phyloP scores from a whole-genome alignment of 495 filamentous ascomycete species.

The Hapsidospora chrysogenum region DNA sequence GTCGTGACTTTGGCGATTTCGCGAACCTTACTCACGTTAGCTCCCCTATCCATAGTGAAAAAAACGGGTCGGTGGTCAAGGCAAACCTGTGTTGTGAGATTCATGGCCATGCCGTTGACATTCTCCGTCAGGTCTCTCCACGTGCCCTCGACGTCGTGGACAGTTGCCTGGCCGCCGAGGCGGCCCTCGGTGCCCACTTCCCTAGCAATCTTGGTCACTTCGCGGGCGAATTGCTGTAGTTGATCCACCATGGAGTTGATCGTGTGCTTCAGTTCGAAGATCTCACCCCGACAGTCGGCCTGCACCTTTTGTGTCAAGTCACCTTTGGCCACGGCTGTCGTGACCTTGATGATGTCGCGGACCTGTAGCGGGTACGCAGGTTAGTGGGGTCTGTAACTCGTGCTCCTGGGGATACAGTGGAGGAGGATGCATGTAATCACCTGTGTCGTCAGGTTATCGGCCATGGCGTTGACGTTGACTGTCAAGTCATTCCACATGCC shows the following conservation, averaged over 20 bases:
- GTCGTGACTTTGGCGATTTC: conserved; percentile 97
- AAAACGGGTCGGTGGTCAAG: no score
- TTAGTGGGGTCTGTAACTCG: no score
- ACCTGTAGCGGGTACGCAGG: no score
- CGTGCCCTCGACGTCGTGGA: conserved; percentile 94
- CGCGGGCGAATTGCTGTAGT: conserved; percentile 84
- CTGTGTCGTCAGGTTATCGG: conserved; percentile 90
- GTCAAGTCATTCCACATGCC: conserved; percentile 92
- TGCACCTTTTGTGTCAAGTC: conserved; percentile 96
- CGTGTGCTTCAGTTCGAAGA: conserved; percentile 82
- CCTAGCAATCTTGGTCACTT: conserved; percentile 92
- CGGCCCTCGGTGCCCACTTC: conserved; percentile 94
- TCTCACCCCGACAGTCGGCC: conserved; percentile 91
- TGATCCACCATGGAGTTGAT: conserved; percentile 99
- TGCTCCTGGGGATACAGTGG: no score
- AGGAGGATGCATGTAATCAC: no score
- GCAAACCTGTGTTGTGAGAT: conserved; percentile 92
- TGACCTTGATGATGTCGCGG: conserved; percentile 95
- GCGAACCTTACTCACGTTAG: no score
- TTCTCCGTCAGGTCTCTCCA: conserved; percentile 95
- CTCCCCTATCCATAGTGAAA: no score
- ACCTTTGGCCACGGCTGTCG: conserved; percentile 87
- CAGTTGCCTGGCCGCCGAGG: conserved; percentile 85
- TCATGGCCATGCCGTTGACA: conserved; percentile 97
- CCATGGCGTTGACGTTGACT: conserved; percentile 96